phyloP scores from a whole-genome alignment of 768 basidiomycete genomes.

The Naganishia antarctica region DNA sequence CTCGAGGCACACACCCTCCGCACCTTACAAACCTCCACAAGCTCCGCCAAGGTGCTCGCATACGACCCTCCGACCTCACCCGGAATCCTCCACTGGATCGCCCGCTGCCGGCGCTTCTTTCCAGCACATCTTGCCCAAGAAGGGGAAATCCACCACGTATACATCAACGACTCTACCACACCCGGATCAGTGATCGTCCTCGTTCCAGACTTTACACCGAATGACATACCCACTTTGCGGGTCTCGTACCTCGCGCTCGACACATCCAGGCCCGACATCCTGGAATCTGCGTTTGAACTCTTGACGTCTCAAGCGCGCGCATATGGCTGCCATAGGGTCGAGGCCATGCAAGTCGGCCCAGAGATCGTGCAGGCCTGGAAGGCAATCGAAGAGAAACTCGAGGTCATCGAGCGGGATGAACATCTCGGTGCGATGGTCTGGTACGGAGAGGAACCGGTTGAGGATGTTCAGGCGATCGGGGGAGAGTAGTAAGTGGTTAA shows the following conservation, averaged over 20 bases:
- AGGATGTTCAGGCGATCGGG: constrained; percentile 3
- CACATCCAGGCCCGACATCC: background rate
- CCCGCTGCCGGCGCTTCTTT: background rate
- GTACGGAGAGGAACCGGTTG: constrained; percentile 8
- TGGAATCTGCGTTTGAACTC: background rate
- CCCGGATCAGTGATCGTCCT: background rate
- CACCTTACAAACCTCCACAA: no score
- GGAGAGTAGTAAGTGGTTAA: constrained; percentile 17
- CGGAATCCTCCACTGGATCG: constrained; percentile 5
- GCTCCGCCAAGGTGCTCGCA: background rate
- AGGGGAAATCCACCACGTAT: constrained; percentile 1
- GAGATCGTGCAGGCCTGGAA: background rate
- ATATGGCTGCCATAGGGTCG: constrained; percentile 1
- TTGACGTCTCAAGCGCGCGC: background rate
- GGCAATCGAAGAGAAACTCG: background rate
- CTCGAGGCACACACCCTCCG: background rate
- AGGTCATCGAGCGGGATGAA: constrained; percentile 1
- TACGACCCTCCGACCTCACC: constrained; percentile 14
- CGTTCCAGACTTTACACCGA: background rate
- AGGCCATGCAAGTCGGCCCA: background rate
- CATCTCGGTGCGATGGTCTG: constrained; percentile 25
- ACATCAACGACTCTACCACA: background rate
- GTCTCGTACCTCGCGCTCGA: background rate
- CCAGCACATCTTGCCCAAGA: background rate
- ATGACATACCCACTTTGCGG: background rate